Conservation (phyloP, 495 filamentous ascomycete species). For the Jackrogersella multiformis region DNA sequence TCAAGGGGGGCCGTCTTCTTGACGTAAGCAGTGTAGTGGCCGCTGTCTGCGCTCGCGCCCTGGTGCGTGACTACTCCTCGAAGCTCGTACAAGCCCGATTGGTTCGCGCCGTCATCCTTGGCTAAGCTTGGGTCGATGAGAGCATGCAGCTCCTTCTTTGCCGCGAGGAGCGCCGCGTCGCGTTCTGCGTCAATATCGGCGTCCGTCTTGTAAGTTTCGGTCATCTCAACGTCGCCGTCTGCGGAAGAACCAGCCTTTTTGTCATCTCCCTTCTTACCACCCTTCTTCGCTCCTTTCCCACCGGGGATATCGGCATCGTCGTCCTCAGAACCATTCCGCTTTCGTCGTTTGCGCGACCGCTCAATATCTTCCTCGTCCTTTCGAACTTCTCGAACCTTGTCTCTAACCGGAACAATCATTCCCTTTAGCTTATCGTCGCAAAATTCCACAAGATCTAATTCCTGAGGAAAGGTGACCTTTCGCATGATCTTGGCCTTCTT, state of each 20-base stretch:
- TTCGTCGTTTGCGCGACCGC: constrained; percentile 86
- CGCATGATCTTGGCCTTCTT: constrained; percentile 99
- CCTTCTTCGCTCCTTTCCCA: constrained; percentile 55
- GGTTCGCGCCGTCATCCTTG: constrained; percentile 83
- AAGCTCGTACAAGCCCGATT: constrained; percentile 92
- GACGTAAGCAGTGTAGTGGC: constrained; percentile 96
- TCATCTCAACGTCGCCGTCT: constrained; percentile 75
- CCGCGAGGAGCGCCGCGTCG: constrained; percentile 71
- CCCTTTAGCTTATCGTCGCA: constrained; percentile 89
- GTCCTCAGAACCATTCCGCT: constrained; percentile 71
- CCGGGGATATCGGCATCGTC: constrained; percentile 59
- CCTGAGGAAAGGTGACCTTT: constrained; percentile 93
- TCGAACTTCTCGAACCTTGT: constrained; percentile 93
- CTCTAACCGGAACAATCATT: constrained; percentile 85
- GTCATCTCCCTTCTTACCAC: constrained; percentile 57
- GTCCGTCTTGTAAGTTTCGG: constrained; percentile 86
- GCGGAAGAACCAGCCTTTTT: constrained; percentile 42
- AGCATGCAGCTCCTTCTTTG: constrained; percentile 84
- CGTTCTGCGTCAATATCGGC: constrained; percentile 89
- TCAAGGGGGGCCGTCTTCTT: constrained; percentile 83
- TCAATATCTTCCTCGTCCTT: constrained; percentile 94
- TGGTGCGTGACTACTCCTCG: constrained; percentile 97
- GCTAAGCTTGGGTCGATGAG: constrained; percentile 75
- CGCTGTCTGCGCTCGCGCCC: constrained; percentile 94
- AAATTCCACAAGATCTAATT: constrained; percentile 93